Evolutionary conservation across 192 early-diverging fungal genomes (phyloP).

Genomic region (Thoreauomyces humboldtii): DNA sequence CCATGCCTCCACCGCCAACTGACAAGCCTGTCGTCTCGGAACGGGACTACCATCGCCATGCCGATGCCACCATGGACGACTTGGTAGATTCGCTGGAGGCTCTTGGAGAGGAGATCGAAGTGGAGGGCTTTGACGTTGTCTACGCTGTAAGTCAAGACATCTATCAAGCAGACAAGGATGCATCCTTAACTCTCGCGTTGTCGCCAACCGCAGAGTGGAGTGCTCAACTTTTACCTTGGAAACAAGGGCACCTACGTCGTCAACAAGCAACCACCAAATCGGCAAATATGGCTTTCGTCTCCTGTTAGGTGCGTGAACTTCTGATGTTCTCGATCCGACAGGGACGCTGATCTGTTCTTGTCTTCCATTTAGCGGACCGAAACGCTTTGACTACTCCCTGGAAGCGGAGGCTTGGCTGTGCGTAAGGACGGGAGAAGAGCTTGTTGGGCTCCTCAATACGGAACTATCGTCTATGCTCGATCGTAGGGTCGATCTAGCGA

Average conservation of each 20-base stretch:
- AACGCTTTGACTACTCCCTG: conserved; percentile 75
- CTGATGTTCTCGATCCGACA: background rate
- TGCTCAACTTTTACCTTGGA: conserved; percentile 83
- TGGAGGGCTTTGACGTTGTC: conserved; percentile 75
- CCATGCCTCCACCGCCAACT: background rate
- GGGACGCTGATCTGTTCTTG: background rate
- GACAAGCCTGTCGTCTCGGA: conserved; percentile 1
- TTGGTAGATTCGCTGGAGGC: conserved; percentile 75
- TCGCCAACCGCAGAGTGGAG: conserved; percentile 54
- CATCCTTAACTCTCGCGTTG: background rate
- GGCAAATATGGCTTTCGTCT: conserved; percentile 97
- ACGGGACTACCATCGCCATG: conserved; percentile 12
- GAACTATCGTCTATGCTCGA: no score
- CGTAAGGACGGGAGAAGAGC: conserved; percentile 62
- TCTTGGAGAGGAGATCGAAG: conserved; percentile 65
- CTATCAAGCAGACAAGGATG: background rate
- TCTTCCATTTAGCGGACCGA: conserved; percentile 66
- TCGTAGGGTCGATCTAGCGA: no score
- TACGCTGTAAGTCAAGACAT: conserved; percentile 58
- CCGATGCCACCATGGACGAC: conserved; percentile 50
- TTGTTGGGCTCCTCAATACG: conserved; percentile 64
- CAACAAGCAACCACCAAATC: conserved; percentile 98
- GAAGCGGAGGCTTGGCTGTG: conserved; percentile 72
- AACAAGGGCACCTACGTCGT: conserved; percentile 85
- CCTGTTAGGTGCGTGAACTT: conserved; percentile 50